Base-by-base conservation (phyloP, 2,329 filamentous ascomycete genomes). In the Chrysoporthe puriensis region DNA sequence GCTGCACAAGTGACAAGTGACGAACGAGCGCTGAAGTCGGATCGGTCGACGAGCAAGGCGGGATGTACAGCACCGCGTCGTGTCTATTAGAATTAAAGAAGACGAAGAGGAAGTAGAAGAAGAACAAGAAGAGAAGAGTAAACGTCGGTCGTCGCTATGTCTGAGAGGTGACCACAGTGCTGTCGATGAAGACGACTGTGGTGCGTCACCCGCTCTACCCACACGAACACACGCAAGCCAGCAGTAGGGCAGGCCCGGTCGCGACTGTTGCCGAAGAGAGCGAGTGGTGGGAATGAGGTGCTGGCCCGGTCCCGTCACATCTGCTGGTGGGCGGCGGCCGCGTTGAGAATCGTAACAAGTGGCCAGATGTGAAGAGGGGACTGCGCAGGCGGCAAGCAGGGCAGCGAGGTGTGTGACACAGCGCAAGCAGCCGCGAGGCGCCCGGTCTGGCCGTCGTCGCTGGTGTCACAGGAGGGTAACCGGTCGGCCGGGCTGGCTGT, bases 101-200 rank as follows among this genome's bases (percentile, higher is more conserved):
- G 63, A 68, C 26, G 26, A 26, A 26, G 26, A 26, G 26, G 26
- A 26, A 26, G 26, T 26, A 54, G 62, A 66, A 43, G 44, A 63
- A 60, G 66, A 63, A 60, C 44, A 48, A 34, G 11, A 16, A 14
- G 32, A 5, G 32, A 26, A 13, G 21, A 32, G 21, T 63, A 40
- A 60, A 60, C 26, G 48, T 34, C 26, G 26, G 26, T 26, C 26
- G 26, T 26, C 26, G 26, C 26, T 26, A 26, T 26, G 26, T 26
- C 26, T 26, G 26, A 26, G 26, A 26, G 26, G 26, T 26, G 40
- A 62, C 57, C 50, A 63, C 68, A 70, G 68, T 70, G 46, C 60
- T 60, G 66, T 58, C 68, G 68, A 46, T 70, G 34, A 70, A 68
- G 68, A 70, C 66, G 68, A 70, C 68, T 70, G 68, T 60, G 66